A percentile compares a stretch with the other conserved stretches of the same genome.
Conservation (phyloP, 129 eudicot genomes). For the carrot (Daucus carota) region DH1_v3.0 NC_030382.2:50551001-50551500, state of each 20-base stretch:
- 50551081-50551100: neutral
- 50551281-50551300: neutral
- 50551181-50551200: slow-evolving; percentile 5
- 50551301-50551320: neutral
- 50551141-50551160: slow-evolving; percentile 15
- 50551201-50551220: neutral
- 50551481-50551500: neutral
- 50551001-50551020: neutral
- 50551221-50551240: neutral
- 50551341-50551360: neutral
- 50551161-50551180: slow-evolving; percentile 10
- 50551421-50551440: neutral
- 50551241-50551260: neutral
- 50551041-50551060: too few species aligned
- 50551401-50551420: neutral
- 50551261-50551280: slow-evolving; percentile 1
- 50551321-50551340: neutral
- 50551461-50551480: too few species aligned
- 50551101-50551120: neutral
- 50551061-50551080: neutral
- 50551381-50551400: neutral
- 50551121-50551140: slow-evolving; percentile 13
- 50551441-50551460: neutral
- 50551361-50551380: neutral
- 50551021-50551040: neutral